phyloP scores from a whole-genome alignment of 495 filamentous ascomycete species.

The Annulohypoxylon moriforme region DNA sequence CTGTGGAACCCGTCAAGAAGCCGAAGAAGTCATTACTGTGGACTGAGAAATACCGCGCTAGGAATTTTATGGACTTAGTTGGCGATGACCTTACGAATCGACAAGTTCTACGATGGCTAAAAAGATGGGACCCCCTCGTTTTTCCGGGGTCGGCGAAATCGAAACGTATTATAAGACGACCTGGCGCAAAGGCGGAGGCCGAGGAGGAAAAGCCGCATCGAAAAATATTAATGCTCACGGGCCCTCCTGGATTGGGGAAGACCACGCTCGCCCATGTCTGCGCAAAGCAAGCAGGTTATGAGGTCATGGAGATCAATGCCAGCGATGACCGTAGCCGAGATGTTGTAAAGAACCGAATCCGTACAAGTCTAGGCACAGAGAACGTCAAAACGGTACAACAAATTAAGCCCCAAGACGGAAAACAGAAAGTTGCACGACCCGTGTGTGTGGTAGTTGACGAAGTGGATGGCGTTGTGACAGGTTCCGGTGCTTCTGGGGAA shows the following conservation, averaged over 20 bases:
- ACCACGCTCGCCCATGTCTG: constrained; percentile 97
- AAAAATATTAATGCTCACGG: constrained; percentile 90
- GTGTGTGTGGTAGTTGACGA: constrained; percentile 96
- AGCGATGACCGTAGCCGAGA: constrained; percentile 80
- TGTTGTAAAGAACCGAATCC: constrained; percentile 89
- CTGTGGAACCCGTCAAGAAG: constrained; percentile 53
- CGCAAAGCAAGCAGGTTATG: constrained; percentile 93
- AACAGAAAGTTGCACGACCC: constrained; percentile 81
- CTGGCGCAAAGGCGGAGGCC: constrained; percentile 50
- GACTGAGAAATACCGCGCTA: constrained; percentile 93
- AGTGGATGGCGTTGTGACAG: constrained; percentile 90
- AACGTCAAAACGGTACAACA: constrained; percentile 85
- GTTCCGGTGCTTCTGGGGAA: constrained; percentile 73
- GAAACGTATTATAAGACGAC: constrained; percentile 55
- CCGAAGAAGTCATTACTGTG: constrained; percentile 70
- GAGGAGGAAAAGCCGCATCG: constrained; percentile 77
- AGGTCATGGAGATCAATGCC: constrained; percentile 90
- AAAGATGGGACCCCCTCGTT: constrained; percentile 91
- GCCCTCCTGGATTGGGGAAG: constrained; percentile 93
- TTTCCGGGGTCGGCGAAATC: constrained; percentile 77
- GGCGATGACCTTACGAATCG: constrained; percentile 96
- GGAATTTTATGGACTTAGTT: constrained; percentile 89
- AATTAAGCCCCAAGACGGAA: constrained; percentile 64
- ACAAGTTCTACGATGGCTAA: constrained; percentile 91
- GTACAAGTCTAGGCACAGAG: constrained; percentile 89